These are phyloP conservation scores for Trifolium pratense DNA, from an alignment of 306 rosid species.

Conservation along the genomic window DNA sequence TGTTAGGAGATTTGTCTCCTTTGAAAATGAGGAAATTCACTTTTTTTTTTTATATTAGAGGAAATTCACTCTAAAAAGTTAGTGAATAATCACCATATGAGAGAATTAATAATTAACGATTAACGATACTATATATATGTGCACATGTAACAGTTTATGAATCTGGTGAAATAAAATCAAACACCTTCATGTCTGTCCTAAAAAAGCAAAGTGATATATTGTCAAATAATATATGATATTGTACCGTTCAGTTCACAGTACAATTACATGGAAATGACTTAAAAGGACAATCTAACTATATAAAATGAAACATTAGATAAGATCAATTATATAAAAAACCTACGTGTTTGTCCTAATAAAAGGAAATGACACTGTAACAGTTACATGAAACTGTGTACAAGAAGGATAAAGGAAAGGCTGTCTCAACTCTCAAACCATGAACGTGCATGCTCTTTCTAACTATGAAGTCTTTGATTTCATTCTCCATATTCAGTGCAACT, in stretches of 20 bases:
- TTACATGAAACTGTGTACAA: neutral
- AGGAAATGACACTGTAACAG: neutral
- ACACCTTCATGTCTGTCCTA: neutral
- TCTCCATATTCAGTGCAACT: slow-evolving; percentile 2
- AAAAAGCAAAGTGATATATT: neutral
- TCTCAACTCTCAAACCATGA: neutral
- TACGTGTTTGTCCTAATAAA: neutral
- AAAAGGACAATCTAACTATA: neutral
- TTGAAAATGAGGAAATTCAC: too few species aligned
- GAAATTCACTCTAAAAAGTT: too few species aligned
- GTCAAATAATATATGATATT: neutral
- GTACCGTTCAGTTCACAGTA: neutral
- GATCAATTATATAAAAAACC: neutral
- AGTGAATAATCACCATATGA: too few species aligned
- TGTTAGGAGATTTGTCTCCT: too few species aligned
- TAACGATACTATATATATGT: too few species aligned
- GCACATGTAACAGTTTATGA: too few species aligned
- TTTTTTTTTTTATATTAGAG: too few species aligned
- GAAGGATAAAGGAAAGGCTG: neutral
- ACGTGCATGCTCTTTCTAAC: neutral
- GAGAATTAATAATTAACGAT: too few species aligned
- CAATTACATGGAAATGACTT: neutral
- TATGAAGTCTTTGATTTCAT: neutral
- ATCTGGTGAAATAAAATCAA: too few species aligned
- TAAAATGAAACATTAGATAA: neutral